Evolutionary conservation across 257 asterid genomes (phyloP).

Genomic region (Nemophila menziesii): DNA sequence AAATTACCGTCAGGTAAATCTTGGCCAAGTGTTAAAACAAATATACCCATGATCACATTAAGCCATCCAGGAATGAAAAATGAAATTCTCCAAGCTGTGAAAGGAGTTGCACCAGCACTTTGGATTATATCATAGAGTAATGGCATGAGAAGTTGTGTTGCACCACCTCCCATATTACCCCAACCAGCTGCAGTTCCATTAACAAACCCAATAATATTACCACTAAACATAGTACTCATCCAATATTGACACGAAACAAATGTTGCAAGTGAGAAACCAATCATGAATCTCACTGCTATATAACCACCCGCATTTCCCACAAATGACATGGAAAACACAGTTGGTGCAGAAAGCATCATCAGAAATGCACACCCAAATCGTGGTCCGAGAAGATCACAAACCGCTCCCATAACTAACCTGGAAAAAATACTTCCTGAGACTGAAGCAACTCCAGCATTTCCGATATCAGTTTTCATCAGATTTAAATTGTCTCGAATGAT

Average conservation of each 20-base stretch:
- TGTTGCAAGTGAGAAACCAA: slow-evolving; percentile 66
- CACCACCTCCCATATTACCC: slow-evolving; percentile 96
- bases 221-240: slow-evolving; percentile 77
- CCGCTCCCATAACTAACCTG: slow-evolving; percentile 68
- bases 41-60: slow-evolving; percentile 49
- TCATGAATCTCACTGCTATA: slow-evolving; percentile 54
- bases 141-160: slow-evolving; percentile 81
- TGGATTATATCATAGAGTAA: slow-evolving; percentile 36
- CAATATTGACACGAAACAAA: slow-evolving; percentile 85
- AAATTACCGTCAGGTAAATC: slow-evolving; percentile 77
- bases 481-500: slow-evolving; percentile 74
- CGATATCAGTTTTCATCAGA: slow-evolving; percentile 63
- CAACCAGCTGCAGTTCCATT: slow-evolving; percentile 81
- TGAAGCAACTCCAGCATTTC: slow-evolving; percentile 76
- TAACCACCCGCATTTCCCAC: slow-evolving; percentile 34
- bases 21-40: slow-evolving; percentile 59
- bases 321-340: slow-evolving; percentile 42
- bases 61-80: slow-evolving; percentile 65
- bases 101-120: slow-evolving; percentile 33
- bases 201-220: slow-evolving; percentile 57
- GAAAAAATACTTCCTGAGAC: slow-evolving; percentile 82
- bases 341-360: slow-evolving; percentile 58
- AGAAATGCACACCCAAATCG: slow-evolving; percentile 57
- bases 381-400: slow-evolving; percentile 71
- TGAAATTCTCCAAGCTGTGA: slow-evolving; percentile 77